These are phyloP conservation scores for Penicillium macrosclerotiorum DNA, from an alignment of 495 filamentous ascomycete species.

Conservation along the genomic window DNA sequence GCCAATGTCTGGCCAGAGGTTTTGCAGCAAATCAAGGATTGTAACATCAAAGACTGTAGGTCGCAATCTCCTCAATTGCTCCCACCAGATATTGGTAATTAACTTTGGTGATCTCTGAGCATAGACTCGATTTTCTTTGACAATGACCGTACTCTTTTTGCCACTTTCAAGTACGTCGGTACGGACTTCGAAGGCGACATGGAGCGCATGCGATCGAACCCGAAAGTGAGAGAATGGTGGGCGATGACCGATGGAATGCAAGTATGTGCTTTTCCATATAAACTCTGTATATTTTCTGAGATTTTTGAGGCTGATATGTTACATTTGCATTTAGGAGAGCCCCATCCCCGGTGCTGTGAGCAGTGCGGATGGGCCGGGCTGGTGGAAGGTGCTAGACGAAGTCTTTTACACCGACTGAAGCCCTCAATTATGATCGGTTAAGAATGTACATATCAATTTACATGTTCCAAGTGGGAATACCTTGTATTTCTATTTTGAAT, in stretches of 20 bases:
- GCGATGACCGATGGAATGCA: slow-evolving; percentile 73
- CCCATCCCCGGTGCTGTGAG: slow-evolving; percentile 61
- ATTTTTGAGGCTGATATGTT: background rate
- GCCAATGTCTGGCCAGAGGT: slow-evolving; percentile 73
- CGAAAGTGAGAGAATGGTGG: slow-evolving; percentile 76
- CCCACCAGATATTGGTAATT: too few relatives aligned
- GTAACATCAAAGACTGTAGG: slow-evolving; percentile 69
- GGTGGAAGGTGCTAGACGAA: slow-evolving; percentile 72
- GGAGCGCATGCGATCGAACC: slow-evolving; percentile 65
- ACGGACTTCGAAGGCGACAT: slow-evolving; percentile 68
- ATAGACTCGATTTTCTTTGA: slow-evolving; percentile 70
- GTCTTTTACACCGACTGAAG: slow-evolving; percentile 61
- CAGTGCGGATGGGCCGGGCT: slow-evolving; percentile 61
- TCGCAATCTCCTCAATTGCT: background rate
- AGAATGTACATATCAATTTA: background rate
- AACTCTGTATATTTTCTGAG: too few relatives aligned
- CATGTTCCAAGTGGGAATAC: too few relatives aligned
- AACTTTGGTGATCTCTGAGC: too few relatives aligned
- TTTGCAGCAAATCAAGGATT: slow-evolving; percentile 66
- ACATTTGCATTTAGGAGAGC: slow-evolving; percentile 34
- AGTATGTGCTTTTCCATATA: slow-evolving; percentile 41
- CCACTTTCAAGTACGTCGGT: slow-evolving; percentile 72
- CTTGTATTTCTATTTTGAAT: too few relatives aligned
- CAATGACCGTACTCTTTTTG: slow-evolving; percentile 61
- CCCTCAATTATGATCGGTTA: background rate